A percentile compares a stretch with the other conserved stretches of the same genome.
phyloP scores from a whole-genome alignment of 306 rosid species.

The Echinosophora koreensis region DNA sequence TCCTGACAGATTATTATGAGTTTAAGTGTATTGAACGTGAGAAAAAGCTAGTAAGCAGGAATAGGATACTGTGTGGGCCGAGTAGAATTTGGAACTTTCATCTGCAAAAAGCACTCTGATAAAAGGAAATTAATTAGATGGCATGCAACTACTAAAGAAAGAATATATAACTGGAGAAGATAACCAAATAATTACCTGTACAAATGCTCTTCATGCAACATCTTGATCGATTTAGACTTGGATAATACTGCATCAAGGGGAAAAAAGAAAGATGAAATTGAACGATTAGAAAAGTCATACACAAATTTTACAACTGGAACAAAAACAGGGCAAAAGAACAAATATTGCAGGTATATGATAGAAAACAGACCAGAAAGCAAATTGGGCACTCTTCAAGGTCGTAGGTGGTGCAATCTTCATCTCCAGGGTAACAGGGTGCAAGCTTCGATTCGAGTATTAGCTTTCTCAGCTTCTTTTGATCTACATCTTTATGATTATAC shows the following conservation, averaged over 20 bases:
- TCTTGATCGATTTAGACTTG: slow-evolving; percentile 98
- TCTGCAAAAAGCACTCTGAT: slow-evolving; percentile 98
- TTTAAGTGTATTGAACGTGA: slow-evolving; percentile 27
- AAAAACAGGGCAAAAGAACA: background rate
- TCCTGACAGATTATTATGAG: background rate
- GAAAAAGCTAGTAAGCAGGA: slow-evolving; percentile 54
- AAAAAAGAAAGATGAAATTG: slow-evolving; percentile 16
- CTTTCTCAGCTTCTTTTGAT: slow-evolving; percentile 96
- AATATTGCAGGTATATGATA: slow-evolving; percentile 6
- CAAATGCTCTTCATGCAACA: slow-evolving; percentile 99
- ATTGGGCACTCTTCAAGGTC: slow-evolving; percentile 98
- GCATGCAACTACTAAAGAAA: slow-evolving; percentile 20
- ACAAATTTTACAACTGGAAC: slow-evolving; percentile 25
- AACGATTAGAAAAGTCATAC: slow-evolving; percentile 44
- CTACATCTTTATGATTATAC: slow-evolving; percentile 96
- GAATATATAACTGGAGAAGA: slow-evolving; percentile 25
- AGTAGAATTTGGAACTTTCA: slow-evolving; percentile 99
- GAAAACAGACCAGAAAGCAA: slow-evolving; percentile 88
- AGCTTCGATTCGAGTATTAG: slow-evolving; percentile 94
- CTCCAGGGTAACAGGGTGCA: slow-evolving; percentile 98
- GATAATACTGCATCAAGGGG: slow-evolving; percentile 71
- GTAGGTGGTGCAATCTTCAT: slow-evolving; percentile 63
- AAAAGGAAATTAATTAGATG: slow-evolving; percentile 52
- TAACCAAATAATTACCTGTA: slow-evolving; percentile 69
- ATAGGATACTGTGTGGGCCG: slow-evolving; percentile 99